Evolutionary conservation across 805 yeast species (phyloP).

Genomic region (Starmerella geochares): DNA sequence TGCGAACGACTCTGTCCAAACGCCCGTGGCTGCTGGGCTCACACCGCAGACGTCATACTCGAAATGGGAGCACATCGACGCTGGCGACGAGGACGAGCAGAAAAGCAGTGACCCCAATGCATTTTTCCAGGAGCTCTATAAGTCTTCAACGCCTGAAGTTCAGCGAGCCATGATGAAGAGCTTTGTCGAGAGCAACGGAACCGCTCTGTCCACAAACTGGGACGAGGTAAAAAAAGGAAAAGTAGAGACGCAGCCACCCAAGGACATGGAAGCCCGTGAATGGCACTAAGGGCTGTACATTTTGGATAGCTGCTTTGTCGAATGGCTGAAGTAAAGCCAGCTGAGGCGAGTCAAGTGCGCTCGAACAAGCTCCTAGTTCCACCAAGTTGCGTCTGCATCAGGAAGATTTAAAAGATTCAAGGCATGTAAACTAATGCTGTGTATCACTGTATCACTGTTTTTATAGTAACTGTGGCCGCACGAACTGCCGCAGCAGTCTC

Average conservation of each 20-base stretch:
- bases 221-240: constrained; percentile 58
- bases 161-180: constrained; percentile 94
- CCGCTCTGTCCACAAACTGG: constrained; percentile 91
- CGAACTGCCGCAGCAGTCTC: no score
- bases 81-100: constrained; percentile 48
- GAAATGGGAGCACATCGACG: constrained; percentile 36
- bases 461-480: no score
- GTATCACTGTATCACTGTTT: no score
- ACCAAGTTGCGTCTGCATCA: no score
- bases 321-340: no score
- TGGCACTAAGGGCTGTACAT: constrained; percentile 27
- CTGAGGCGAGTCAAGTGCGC: no score
- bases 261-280: constrained; percentile 52
- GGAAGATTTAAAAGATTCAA: no score
- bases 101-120: constrained; percentile 46
- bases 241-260: constrained; percentile 65
- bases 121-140: constrained; percentile 67
- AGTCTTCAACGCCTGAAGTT: constrained; percentile 77
- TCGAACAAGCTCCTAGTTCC: no score
- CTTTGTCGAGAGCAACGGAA: constrained; percentile 85
- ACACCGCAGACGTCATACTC: constrained; percentile 39
- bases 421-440: no score
- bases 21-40: constrained; percentile 38
- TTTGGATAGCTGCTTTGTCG: no score
- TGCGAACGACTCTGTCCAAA: constrained; percentile 23